Conservation (phyloP, 2,329 filamentous ascomycete species). For the Capronia epimyces region DNA sequence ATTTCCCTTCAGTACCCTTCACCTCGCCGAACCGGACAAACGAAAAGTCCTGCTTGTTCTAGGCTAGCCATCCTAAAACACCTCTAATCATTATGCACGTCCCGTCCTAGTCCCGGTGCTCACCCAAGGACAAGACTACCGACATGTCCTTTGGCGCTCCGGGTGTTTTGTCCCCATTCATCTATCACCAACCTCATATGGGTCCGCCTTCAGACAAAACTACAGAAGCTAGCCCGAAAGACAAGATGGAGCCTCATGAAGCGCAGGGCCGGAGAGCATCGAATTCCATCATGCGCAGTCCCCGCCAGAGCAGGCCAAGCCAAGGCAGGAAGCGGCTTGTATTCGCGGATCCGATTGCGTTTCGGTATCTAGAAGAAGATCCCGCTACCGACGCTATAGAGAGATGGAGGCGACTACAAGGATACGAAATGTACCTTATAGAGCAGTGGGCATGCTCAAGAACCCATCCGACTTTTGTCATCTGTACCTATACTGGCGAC, state of each 20-base stretch:
- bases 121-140: neutral
- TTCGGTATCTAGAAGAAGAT: conserved; percentile 80
- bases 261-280: neutral
- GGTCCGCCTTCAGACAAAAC: conserved; percentile 11
- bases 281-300: conserved; percentile 24
- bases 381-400: conserved; percentile 68
- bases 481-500: conserved; percentile 89
- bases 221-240: conserved; percentile 13
- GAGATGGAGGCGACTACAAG: conserved; percentile 62
- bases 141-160: conserved; percentile 4
- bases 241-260: conserved; percentile 1
- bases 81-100: too few relatives aligned
- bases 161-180: conserved; percentile 12
- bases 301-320: conserved; percentile 26
- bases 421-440: conserved; percentile 89
- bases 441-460: conserved; percentile 98
- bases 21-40: too few relatives aligned
- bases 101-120: too few relatives aligned
- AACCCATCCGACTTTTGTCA: conserved; percentile 80
- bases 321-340: conserved; percentile 48
- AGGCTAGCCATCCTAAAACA: too few relatives aligned
- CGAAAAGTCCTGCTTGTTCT: too few relatives aligned
- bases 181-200: conserved; percentile 6
- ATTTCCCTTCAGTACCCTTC: too few relatives aligned
- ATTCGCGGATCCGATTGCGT: conserved; percentile 61